Evolutionary conservation across 2,329 filamentous ascomycete genomes (phyloP).

Genomic region (Juglanconis juglandina): DNA sequence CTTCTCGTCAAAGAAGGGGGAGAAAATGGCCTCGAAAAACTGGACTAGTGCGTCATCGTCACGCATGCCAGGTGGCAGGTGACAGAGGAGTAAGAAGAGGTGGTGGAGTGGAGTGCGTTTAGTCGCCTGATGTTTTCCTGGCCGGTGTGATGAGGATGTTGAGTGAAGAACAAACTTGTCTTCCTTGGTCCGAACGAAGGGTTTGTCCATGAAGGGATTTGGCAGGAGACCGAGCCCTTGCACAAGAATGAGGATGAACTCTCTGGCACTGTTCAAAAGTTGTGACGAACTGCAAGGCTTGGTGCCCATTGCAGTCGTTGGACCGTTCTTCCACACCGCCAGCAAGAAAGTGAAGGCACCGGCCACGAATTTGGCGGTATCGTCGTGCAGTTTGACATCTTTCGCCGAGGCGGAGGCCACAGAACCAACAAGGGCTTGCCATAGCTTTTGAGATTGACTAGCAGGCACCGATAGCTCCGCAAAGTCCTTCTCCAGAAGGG

Average conservation of each 20-base stretch:
- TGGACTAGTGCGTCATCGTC: slow-evolving; percentile 45
- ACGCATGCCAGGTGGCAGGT: slow-evolving; percentile 42
- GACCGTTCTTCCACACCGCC: slow-evolving; percentile 62
- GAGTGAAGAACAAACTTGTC: slow-evolving; percentile 60
- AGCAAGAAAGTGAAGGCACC: slow-evolving; percentile 66
- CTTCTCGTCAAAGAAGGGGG: slow-evolving; percentile 56
- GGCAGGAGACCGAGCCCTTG: slow-evolving; percentile 54
- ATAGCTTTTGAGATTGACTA: slow-evolving; percentile 52
- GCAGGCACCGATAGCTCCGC: slow-evolving; percentile 58
- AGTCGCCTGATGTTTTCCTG: slow-evolving; percentile 46
- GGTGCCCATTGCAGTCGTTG: slow-evolving; percentile 38
- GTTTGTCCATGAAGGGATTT: slow-evolving; percentile 57
- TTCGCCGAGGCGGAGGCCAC: slow-evolving; percentile 69
- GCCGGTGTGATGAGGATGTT: slow-evolving; percentile 60
- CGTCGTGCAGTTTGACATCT: slow-evolving; percentile 83
- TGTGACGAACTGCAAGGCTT: slow-evolving; percentile 43
- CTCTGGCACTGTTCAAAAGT: slow-evolving; percentile 53
- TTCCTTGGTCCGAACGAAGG: slow-evolving; percentile 46
- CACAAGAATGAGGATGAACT: slow-evolving; percentile 47
- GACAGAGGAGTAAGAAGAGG: slow-evolving; percentile 59
- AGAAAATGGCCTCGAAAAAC: slow-evolving; percentile 50
- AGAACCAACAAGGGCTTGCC: slow-evolving; percentile 59
- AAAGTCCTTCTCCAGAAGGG: slow-evolving; percentile 60
- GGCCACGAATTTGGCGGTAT: slow-evolving; percentile 77
- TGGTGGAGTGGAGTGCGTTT: slow-evolving; percentile 62